These are phyloP conservation scores for Oxytropis ochrocephala DNA, from an alignment of 306 rosid species.

Conservation along the genomic window DNA sequence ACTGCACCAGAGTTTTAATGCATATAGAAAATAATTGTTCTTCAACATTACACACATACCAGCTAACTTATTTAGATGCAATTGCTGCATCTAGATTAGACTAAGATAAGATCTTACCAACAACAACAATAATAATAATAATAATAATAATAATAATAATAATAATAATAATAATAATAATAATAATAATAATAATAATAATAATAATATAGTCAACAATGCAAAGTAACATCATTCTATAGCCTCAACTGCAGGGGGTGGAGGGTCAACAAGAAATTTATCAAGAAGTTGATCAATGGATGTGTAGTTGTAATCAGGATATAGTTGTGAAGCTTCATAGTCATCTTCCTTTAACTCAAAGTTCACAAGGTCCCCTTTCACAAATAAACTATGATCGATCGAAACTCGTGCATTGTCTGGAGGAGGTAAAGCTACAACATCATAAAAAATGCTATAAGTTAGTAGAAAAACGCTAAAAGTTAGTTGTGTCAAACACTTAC, in stretches of 20 bases:
- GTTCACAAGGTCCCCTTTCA: slow-evolving; percentile 25
- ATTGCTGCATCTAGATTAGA: background rate
- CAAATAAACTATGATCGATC: slow-evolving; percentile 28
- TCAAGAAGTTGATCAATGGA: slow-evolving; percentile 36
- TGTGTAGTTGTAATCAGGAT: slow-evolving; percentile 27
- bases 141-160: too few species aligned
- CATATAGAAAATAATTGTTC: background rate
- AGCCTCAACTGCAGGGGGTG: slow-evolving; percentile 25
- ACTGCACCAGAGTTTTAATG: too few species aligned
- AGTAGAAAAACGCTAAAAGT: too few species aligned
- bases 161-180: too few species aligned
- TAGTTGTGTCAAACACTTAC: too few species aligned
- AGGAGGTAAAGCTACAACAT: slow-evolving; percentile 27
- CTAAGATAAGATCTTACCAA: too few species aligned
- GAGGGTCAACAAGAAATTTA: slow-evolving; percentile 30
- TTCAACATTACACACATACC: too few species aligned
- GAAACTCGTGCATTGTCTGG: slow-evolving; percentile 30
- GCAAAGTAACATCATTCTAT: slow-evolving; percentile 12
- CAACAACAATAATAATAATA: too few species aligned
- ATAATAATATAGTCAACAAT: background rate
- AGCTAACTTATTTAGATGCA: background rate
- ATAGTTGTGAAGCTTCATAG: slow-evolving; percentile 30
- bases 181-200: too few species aligned
- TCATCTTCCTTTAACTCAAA: slow-evolving; percentile 24
- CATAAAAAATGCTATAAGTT: too few species aligned